Conservation (phyloP, 257 asterid genomes). For the Capsicum baccatum region DNA sequence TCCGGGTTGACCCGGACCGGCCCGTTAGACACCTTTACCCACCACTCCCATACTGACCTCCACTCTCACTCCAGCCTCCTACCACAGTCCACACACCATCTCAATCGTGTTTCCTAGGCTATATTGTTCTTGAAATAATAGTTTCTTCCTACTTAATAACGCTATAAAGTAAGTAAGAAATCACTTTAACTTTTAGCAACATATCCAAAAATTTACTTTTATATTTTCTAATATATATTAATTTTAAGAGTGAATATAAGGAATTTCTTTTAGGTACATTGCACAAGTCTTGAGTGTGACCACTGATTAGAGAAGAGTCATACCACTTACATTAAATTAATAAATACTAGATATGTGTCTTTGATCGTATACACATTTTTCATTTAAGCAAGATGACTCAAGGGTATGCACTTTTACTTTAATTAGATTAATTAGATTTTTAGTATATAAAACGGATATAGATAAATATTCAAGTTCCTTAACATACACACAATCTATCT, state of each 20-base stretch:
- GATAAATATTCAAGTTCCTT: not conserved
- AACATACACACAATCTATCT: not conserved
- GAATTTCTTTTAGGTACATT: too few species aligned
- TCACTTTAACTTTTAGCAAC: too few species aligned
- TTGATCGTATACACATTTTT: not conserved
- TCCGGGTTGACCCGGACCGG: too few species aligned
- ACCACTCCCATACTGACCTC: too few species aligned
- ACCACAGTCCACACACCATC: too few species aligned
- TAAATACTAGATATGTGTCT: too few species aligned
- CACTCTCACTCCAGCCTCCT: too few species aligned
- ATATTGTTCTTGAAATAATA: not conserved
- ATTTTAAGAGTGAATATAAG: too few species aligned
- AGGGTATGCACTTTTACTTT: not conserved
- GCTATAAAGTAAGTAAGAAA: not conserved
- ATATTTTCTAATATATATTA: too few species aligned
- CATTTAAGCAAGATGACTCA: not conserved
- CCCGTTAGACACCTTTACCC: too few species aligned
- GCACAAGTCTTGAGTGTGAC: not conserved
- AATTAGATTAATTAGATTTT: not conserved
- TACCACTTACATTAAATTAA: too few species aligned
- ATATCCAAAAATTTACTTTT: too few species aligned
- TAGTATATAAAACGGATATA: not conserved
- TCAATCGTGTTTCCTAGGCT: not conserved
- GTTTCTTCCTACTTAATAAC: not conserved
- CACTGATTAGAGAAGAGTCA: not conserved